Conservation (phyloP, 805 yeast species). For the Pichia deserticola region DNA sequence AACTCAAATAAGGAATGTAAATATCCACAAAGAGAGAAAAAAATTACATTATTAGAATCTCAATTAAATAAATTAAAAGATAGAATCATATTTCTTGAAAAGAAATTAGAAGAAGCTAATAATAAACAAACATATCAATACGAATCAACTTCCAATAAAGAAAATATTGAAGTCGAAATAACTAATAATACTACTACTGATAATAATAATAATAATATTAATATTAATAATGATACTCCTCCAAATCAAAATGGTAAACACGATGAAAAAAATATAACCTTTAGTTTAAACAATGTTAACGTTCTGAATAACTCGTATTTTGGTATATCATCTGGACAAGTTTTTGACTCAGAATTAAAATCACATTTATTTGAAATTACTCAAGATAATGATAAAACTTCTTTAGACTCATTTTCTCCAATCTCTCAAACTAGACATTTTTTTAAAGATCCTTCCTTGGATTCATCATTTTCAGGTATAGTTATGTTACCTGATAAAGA, state of each 20-base stretch:
- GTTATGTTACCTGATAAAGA: conserved; percentile 17
- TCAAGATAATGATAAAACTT: neutral
- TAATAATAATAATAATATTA: too few species aligned
- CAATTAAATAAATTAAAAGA: conserved; percentile 12
- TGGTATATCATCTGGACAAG: conserved; percentile 11
- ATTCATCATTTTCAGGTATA: conserved; percentile 12
- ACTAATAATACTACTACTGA: too few species aligned
- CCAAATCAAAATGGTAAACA: too few species aligned
- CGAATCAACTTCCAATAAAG: too few species aligned
- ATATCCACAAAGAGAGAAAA: conserved; percentile 17
- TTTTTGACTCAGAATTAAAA: conserved; percentile 11
- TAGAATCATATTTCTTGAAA: conserved; percentile 12
- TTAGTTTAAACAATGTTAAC: too few species aligned
- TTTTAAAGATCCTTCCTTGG: conserved; percentile 9
- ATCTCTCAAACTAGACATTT: conserved; percentile 8
- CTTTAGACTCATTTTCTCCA: neutral
- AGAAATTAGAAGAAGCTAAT: neutral
- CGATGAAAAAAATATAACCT: too few species aligned
- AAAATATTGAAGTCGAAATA: too few species aligned
- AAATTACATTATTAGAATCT: conserved; percentile 16
- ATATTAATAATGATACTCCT: too few species aligned
- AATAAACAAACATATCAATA: neutral
- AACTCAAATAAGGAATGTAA: conserved; percentile 12
- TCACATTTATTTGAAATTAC: conserved; percentile 9
- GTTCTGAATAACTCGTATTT: neutral